Conservation (phyloP, 2,329 filamentous ascomycete species). For the Ascochyta clinopodiicola region DNA sequence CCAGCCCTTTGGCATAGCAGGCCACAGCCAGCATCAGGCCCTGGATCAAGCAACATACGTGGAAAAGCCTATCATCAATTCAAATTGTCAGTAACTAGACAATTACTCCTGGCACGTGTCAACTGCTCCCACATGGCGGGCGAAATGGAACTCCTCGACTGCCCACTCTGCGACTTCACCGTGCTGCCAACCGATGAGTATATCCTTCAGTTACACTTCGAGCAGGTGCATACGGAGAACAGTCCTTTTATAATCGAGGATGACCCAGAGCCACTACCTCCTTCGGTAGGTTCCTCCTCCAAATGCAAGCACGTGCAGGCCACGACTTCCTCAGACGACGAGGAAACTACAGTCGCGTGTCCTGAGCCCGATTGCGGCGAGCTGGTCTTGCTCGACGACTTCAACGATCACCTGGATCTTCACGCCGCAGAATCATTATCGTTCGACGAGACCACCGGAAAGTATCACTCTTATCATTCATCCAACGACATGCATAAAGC, state of each 20-base stretch:
- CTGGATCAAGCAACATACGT: neutral
- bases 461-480: slow-evolving; percentile 44
- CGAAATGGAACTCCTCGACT: slow-evolving; percentile 36
- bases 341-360: slow-evolving; percentile 47
- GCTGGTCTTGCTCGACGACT: slow-evolving; percentile 49
- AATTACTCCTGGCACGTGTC: neutral
- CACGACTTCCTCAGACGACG: slow-evolving; percentile 40
- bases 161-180: slow-evolving; percentile 45
- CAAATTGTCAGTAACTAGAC: neutral
- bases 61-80: neutral
- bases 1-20: neutral
- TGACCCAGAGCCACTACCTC: slow-evolving; percentile 37
- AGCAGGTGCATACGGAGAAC: slow-evolving; percentile 48
- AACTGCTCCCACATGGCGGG: slow-evolving; percentile 19
- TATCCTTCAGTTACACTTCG: slow-evolving; percentile 49
- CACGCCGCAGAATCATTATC: slow-evolving; percentile 52
- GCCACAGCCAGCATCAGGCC: neutral
- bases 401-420: slow-evolving; percentile 56
- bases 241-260: slow-evolving; percentile 46
- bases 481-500: slow-evolving; percentile 40
- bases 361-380: slow-evolving; percentile 54
- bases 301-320: slow-evolving; percentile 24
- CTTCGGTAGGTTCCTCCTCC: slow-evolving; percentile 29
- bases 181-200: slow-evolving; percentile 40
- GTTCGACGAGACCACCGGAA: slow-evolving; percentile 42